phyloP scores from a whole-genome alignment of 768 basidiomycete species.

The Gloeophyllum trabeum region DNA sequence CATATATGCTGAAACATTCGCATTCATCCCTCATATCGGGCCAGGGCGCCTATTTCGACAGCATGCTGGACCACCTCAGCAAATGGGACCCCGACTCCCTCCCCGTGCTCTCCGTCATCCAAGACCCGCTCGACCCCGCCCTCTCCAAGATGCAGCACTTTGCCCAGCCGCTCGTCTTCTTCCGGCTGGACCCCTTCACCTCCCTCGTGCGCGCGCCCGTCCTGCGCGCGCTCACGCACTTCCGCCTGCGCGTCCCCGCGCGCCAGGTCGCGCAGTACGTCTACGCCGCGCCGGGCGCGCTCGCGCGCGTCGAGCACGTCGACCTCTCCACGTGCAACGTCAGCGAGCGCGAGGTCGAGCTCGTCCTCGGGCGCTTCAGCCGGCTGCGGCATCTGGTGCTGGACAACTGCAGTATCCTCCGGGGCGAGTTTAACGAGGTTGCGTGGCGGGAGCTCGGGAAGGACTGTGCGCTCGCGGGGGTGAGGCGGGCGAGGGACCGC shows the following conservation, averaged over 20 bases:
- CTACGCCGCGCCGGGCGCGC: conserved; percentile 16
- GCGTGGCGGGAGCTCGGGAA: conserved; percentile 56
- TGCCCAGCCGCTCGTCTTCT: conserved; percentile 87
- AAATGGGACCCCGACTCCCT: conserved; percentile 42
- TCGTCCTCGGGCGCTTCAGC: conserved; percentile 37
- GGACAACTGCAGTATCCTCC: conserved; percentile 51
- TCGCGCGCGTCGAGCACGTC: conserved; percentile 44
- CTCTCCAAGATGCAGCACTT: conserved; percentile 28
- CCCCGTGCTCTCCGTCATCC: conserved; percentile 46
- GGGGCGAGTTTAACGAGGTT: conserved; percentile 37
- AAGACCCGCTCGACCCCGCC: conserved; percentile 44
- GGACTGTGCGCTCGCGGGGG: conserved; percentile 47
- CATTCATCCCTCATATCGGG: neutral
- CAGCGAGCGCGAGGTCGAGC: conserved; percentile 39
- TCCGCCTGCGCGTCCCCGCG: conserved; percentile 65
- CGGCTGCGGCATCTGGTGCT: conserved; percentile 54
- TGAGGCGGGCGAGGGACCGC: conserved; percentile 48
- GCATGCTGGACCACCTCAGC: conserved; percentile 47
- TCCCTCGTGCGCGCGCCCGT: conserved; percentile 32
- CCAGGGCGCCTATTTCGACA: conserved; percentile 80
- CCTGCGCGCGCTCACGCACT: conserved; percentile 30
- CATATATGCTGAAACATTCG: neutral
- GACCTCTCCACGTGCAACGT: conserved; percentile 70
- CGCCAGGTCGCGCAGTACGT: conserved; percentile 42
- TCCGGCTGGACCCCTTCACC: conserved; percentile 49